Conservation (phyloP, 768 basidiomycete genomes). For the Boletus rubroflammeus region DNA sequence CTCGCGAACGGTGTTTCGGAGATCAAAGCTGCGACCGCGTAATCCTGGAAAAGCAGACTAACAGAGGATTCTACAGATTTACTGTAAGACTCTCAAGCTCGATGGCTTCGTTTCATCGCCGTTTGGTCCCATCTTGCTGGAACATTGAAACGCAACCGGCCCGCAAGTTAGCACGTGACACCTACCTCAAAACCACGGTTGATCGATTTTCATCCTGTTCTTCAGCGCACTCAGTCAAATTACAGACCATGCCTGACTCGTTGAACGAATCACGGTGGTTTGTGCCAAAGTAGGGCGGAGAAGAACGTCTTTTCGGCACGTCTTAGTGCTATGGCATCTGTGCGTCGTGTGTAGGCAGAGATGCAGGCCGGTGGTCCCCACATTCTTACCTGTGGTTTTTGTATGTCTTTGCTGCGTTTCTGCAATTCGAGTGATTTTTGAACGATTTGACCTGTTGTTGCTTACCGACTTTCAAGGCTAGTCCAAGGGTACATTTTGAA, state of each 20-base stretch:
- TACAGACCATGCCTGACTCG: slow-evolving; percentile 24
- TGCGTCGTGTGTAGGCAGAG: slow-evolving; percentile 13
- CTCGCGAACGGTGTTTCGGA: background rate
- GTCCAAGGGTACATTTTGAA: slow-evolving; percentile 2
- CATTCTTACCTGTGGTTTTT: background rate
- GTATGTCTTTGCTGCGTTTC: background rate
- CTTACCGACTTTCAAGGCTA: background rate
- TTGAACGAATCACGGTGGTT: slow-evolving; percentile 19
- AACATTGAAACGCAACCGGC: no score
- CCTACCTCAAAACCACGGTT: background rate
- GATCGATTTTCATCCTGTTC: background rate
- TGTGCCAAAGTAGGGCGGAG: slow-evolving; percentile 36
- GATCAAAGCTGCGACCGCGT: background rate
- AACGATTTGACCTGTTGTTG: background rate
- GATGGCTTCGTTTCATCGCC: no score
- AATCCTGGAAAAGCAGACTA: no score
- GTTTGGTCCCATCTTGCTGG: no score
- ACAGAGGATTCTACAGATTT: no score
- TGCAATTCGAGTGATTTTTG: background rate
- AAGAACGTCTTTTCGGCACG: slow-evolving; percentile 23
- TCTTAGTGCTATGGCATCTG: slow-evolving; percentile 32
- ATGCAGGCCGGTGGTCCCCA: slow-evolving; percentile 33
- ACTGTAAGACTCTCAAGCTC: no score
- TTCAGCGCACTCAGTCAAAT: slow-evolving; percentile 36
- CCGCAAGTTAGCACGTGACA: slow-evolving; percentile 10